A percentile compares a stretch with the other conserved stretches of the same genome.
Evolutionary conservation across 1,284 basidiomycete genomes (phyloP).

Genomic region (Boletus sp.): DNA sequence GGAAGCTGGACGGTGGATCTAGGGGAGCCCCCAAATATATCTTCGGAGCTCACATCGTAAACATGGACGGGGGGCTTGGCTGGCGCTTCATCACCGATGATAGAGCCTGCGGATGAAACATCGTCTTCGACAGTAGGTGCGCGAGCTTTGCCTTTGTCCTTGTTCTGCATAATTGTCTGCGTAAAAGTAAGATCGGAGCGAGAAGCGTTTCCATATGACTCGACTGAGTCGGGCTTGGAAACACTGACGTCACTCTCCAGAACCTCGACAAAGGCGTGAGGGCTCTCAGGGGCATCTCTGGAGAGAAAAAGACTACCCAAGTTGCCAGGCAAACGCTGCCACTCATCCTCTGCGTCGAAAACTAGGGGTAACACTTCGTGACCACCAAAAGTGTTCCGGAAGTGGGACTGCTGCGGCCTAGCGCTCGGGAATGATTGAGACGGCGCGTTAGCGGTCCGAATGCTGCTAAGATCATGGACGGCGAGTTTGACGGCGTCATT

Average conservation of each 20-base stretch:
- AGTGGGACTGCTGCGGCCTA: slow-evolving; percentile 34
- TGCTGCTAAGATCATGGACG: slow-evolving; percentile 55
- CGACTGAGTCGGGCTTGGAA: slow-evolving; percentile 23
- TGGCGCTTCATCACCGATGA: slow-evolving; percentile 48
- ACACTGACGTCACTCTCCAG: slow-evolving; percentile 46
- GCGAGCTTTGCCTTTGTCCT: slow-evolving; percentile 55
- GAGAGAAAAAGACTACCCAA: slow-evolving; percentile 36
- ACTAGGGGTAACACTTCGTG: slow-evolving; percentile 36
- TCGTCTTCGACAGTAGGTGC: slow-evolving; percentile 37
- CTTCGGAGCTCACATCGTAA: slow-evolving; percentile 38
- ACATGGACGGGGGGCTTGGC: slow-evolving; percentile 63
- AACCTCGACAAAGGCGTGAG: slow-evolving; percentile 64
- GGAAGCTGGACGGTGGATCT: slow-evolving; percentile 17
- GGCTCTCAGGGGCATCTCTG: slow-evolving; percentile 34
- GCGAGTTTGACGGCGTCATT: slow-evolving; percentile 48
- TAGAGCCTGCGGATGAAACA: slow-evolving; percentile 53
- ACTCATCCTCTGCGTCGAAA: slow-evolving; percentile 62
- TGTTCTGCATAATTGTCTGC: slow-evolving; percentile 16
- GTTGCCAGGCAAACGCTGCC: slow-evolving; percentile 50
- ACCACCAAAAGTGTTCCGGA: slow-evolving; percentile 56
- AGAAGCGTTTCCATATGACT: slow-evolving; percentile 12
- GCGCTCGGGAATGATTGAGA: slow-evolving; percentile 36
- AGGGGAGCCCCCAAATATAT: slow-evolving; percentile 27
- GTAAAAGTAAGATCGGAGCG: slow-evolving; percentile 27
- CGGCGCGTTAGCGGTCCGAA: slow-evolving; percentile 28